Evolutionary conservation across 73 alveolate genomes (phyloP), one percentile per base, ranked within the genome.

Genomic region (Tetrahymena borealis): DNA sequence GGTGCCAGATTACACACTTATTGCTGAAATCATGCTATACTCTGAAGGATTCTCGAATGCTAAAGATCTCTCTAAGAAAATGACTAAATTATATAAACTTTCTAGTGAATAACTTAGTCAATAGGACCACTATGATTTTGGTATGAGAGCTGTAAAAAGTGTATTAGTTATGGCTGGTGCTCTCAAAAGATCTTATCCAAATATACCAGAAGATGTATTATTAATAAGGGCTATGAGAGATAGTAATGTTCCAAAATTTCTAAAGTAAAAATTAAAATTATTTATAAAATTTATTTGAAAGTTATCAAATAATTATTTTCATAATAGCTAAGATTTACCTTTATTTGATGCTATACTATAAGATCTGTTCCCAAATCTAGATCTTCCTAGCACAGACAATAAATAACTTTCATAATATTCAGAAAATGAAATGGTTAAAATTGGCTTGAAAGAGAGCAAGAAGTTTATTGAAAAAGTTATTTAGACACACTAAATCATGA

Each of bases 191-290:
- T 90, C 90, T 18, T 90, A 94, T 78, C 95, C 95, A 33, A 91
- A 93, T 33, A 96, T 92, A 90, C 94, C 94, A 42, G 99, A 97
- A 92, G 99, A 97, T 38, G 92, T 91, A 40, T 40, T 97, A 78
- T 90, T 96, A 33, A 85, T 97, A 35, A 92, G 92, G 35, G 96
- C 99, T 78, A 93, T 97, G 31, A 98, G 94, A 91, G 99, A 98
- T 96, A 98, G 97, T 32, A 98, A 98, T 93, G 96, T 97, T 33
- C 99, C 99, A 39, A 98, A 98, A 94, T 98, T 98, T 92, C 94
- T 98, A 40, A 98, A 97, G 35, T 98, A 98, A 92, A 99, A 97
- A 96, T 91, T 98, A 28, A 96, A 98, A 7, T 93, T 98, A 33
- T 98, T 98, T 93, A 79, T 95, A 78, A 97, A 97, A 78, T 97